phyloP scores from a whole-genome alignment of 345 rosid species.

The Eucalyptus pauciflora region DNA sequence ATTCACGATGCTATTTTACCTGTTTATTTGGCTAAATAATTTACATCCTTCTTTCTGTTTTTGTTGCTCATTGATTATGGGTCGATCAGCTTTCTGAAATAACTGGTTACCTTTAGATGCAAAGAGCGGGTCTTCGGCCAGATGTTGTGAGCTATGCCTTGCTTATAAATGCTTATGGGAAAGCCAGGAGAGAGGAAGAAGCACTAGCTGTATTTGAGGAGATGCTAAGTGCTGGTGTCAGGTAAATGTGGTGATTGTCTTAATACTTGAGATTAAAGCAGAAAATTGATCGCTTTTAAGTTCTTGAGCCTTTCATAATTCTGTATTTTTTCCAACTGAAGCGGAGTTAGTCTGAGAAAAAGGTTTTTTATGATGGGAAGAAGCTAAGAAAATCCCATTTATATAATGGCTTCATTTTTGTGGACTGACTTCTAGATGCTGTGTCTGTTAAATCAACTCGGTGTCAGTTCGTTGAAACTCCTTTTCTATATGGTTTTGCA shows the following conservation, averaged over 20 bases:
- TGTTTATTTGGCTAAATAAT: background rate
- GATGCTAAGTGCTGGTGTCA: slow-evolving; percentile 94
- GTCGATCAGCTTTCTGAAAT: background rate
- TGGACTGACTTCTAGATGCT: background rate
- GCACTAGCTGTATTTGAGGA: slow-evolving; percentile 96
- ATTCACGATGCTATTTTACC: background rate
- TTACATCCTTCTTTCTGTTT: background rate
- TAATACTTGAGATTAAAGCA: background rate
- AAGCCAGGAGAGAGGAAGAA: slow-evolving; percentile 94
- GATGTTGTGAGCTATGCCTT: slow-evolving; percentile 91
- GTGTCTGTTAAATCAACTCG: background rate
- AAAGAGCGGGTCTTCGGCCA: slow-evolving; percentile 72
- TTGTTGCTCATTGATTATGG: background rate
- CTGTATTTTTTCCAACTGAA: background rate
- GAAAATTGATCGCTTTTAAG: background rate
- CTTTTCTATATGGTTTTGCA: background rate
- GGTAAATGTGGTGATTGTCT: slow-evolving; percentile 25
- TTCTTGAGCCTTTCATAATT: background rate
- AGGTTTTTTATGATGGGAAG: background rate
- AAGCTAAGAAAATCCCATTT: background rate
- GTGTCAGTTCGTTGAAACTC: background rate
- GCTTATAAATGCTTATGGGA: slow-evolving; percentile 90
- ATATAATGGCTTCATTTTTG: background rate
- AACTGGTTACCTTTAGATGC: slow-evolving; percentile 52
- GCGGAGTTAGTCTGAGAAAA: background rate